Base-by-base conservation (phyloP, 768 basidiomycete species). In the Gyrodon lividus region DNA sequence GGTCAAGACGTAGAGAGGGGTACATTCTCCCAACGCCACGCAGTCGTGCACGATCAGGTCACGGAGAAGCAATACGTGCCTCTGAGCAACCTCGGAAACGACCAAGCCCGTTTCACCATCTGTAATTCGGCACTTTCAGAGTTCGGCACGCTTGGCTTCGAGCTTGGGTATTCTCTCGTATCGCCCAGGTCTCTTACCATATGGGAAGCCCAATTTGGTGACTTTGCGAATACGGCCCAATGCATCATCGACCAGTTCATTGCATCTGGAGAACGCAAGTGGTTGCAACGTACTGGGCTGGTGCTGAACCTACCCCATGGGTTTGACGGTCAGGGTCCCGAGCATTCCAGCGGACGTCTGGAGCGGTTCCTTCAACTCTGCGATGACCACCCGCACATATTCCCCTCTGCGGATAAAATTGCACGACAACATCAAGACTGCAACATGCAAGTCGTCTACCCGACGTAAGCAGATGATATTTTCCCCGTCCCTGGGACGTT, bases 161-260 rank as follows among this genome's bases (percentile, higher is more conserved):
- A 98, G 72, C 84, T 98, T 41, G 94, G 94, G 5, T 98, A 98
- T 72, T 98, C 94, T 17, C 83, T 98, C 57, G 94, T 96, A 47
- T 94, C 91, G 5, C 94, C 94, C 28, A 84, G 90, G 62, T 75
- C 83, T 14, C 76, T 98, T 54, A 90, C 91, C 16, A 84, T 98
- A 62, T 98, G 94, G 94, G 94, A 96, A 70, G 93, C 93, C 10
- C 93, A 97, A 70, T 92, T 96, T 64, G 93, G 94, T 66, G 93
- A 96, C 72, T 96, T 96, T 66, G 92, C 87, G 38, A 95, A 97
- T 75, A 92, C 89, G 61, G 92, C 92, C 6, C 93, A 96, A 69
- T 86, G 84, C 68, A 94, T 96, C 70, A 94, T 98, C 61, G 94
- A 98, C 67, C 94, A 98, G 70, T 98, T 95, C 76, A 89, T 98